Evolutionary conservation across 148 eudicot genomes (phyloP).

Genomic region (Tetragonia tetragonoides): DNA sequence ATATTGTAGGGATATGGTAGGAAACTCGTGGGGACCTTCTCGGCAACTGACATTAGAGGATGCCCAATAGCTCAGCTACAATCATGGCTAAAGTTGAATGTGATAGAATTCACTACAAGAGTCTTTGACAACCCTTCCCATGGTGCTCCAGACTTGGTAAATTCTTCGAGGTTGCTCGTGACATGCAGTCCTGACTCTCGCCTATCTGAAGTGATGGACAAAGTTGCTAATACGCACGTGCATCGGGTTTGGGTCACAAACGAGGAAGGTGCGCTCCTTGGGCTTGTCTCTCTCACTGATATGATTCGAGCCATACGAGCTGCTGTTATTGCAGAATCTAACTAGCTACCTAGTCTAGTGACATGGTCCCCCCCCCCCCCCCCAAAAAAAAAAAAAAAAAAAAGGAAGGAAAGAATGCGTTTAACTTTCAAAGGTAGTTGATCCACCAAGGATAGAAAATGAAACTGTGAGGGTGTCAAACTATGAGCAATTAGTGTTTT

Average conservation of each 20-base stretch:
- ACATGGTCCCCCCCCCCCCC: not conserved
- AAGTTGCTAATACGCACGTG: slow-evolving; percentile 52
- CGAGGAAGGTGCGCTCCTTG: slow-evolving; percentile 42
- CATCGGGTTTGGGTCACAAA: slow-evolving; percentile 86
- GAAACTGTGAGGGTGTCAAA: no score
- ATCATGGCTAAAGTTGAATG: slow-evolving; percentile 44
- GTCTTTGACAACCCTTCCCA: slow-evolving; percentile 41
- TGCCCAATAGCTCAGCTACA: slow-evolving; percentile 62
- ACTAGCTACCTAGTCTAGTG: not conserved
- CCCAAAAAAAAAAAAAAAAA: no score
- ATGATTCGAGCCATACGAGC: slow-evolving; percentile 56
- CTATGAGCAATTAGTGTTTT: no score
- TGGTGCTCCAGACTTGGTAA: slow-evolving; percentile 42
- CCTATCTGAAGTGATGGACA: slow-evolving; percentile 60
- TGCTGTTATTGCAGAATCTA: slow-evolving; percentile 39
- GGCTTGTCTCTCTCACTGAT: slow-evolving; percentile 81
- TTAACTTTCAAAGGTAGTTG: no score
- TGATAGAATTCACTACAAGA: slow-evolving; percentile 51
- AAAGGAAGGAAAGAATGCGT: no score
- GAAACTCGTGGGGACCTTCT: slow-evolving; percentile 73
- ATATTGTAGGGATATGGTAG: slow-evolving; percentile 60
- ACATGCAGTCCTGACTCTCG: slow-evolving; percentile 45
- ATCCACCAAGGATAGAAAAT: no score
- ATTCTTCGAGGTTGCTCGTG: slow-evolving; percentile 46
- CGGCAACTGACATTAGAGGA: slow-evolving; percentile 74